Evolutionary conservation across 148 eudicot species (phyloP).

Genomic region (Nepenthes mirabilis): DNA sequence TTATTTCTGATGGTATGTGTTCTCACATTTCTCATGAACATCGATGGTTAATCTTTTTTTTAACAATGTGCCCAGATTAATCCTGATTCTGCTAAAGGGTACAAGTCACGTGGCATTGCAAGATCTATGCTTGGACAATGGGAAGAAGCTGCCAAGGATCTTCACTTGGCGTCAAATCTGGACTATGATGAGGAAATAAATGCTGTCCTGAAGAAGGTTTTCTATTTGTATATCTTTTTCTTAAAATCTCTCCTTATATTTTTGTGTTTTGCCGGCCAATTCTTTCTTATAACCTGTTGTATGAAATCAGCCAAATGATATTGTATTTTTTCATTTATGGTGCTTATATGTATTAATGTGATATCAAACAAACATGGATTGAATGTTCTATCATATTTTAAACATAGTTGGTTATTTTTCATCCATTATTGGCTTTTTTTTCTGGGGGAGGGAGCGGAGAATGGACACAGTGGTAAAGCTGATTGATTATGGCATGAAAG

Average conservation of each 20-base stretch:
- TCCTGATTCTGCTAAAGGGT: slow-evolving; percentile 90
- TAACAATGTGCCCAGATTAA: slow-evolving; percentile 40
- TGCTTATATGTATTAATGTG: no score
- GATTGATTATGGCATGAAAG: no score
- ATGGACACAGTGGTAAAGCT: no score
- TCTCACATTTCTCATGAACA: neutral
- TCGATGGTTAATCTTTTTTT: neutral
- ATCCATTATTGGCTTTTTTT: no score
- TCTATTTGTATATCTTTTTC: neutral
- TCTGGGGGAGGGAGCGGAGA: no score
- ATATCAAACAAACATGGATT: no score
- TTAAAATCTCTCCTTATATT: neutral
- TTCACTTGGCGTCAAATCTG: slow-evolving; percentile 69
- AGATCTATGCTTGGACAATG: slow-evolving; percentile 84
- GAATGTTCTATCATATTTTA: no score
- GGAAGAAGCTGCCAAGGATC: slow-evolving; percentile 93
- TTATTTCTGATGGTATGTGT: neutral
- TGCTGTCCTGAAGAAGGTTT: slow-evolving; percentile 62
- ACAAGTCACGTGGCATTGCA: slow-evolving; percentile 86
- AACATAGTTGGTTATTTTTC: no score
- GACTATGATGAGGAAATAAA: slow-evolving; percentile 83
- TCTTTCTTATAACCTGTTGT: no score
- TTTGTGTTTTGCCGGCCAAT: no score
- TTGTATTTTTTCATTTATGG: no score
- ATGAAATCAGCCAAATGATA: no score